Evolutionary conservation across 139 green algal genomes (phyloP).

Genomic region (Nannochloris sp.): DNA sequence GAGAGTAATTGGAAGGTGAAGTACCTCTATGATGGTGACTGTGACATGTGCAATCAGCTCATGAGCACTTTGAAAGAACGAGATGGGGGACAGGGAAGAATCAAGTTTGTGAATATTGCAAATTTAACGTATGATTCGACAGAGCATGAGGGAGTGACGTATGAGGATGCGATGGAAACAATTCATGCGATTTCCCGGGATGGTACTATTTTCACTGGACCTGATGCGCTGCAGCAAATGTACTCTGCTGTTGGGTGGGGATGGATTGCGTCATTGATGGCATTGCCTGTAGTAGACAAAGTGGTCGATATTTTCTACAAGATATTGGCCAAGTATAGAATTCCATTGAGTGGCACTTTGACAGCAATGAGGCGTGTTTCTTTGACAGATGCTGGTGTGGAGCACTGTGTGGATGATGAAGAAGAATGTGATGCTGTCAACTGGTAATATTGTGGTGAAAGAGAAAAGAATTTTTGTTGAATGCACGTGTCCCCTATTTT

Average conservation of each 20-base stretch:
- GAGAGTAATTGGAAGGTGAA: constrained; percentile 38
- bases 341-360: constrained; percentile 41
- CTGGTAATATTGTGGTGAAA: background rate
- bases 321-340: constrained; percentile 51
- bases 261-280: constrained; percentile 50
- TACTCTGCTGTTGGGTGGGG: constrained; percentile 56
- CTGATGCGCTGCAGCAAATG: constrained; percentile 48
- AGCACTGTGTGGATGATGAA: constrained; percentile 36
- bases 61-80: constrained; percentile 48
- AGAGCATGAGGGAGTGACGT: constrained; percentile 33
- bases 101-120: constrained; percentile 22
- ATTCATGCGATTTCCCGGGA: constrained; percentile 61
- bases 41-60: constrained; percentile 49
- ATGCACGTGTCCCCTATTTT: too few species aligned
- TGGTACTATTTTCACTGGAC: constrained; percentile 39
- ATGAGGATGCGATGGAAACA: constrained; percentile 63
- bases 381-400: constrained; percentile 25
- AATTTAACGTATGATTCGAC: constrained; percentile 27
- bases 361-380: constrained; percentile 43
- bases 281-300: constrained; percentile 44
- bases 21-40: constrained; percentile 70
- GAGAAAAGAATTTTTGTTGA: background rate
- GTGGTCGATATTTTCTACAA: constrained; percentile 54
- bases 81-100: constrained; percentile 17
- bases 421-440: constrained; percentile 19